phyloP scores from a whole-genome alignment of 2,329 filamentous ascomycete species.

The Exophiala viscosa region DNA sequence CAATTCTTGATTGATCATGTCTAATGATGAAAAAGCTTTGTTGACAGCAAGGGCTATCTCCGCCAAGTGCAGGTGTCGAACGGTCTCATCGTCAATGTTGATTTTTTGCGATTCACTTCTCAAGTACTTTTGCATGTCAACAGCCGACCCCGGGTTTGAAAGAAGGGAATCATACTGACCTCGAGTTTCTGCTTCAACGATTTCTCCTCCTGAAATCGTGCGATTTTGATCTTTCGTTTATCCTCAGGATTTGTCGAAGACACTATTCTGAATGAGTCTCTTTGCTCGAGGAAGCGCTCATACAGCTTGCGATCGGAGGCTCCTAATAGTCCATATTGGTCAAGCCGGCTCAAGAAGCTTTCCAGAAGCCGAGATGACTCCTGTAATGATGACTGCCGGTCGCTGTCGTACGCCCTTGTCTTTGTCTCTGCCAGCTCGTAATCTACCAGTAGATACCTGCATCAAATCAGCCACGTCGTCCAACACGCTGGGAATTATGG shows the following conservation, averaged over 20 bases:
- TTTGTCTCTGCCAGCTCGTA: conserved; percentile 77
- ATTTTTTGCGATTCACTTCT: conserved; percentile 20
- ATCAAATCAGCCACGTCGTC: conserved; percentile 5
- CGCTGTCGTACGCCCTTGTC: conserved; percentile 60
- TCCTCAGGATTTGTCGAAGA: conserved; percentile 63
- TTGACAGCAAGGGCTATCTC: conserved; percentile 71
- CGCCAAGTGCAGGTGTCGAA: conserved; percentile 73
- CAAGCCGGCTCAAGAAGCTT: conserved; percentile 69
- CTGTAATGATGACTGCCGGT: conserved; percentile 62
- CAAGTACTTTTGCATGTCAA: conserved; percentile 18
- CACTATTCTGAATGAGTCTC: conserved; percentile 68
- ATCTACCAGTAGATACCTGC: conserved; percentile 69
- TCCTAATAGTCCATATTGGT: conserved; percentile 72
- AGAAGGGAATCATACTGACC: conserved; percentile 44
- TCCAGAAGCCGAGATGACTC: conserved; percentile 70
- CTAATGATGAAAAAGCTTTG: conserved; percentile 79
- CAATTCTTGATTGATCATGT: conserved; percentile 78
- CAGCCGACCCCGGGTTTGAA: neutral
- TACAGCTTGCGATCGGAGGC: conserved; percentile 64
- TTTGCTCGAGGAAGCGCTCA: conserved; percentile 68
- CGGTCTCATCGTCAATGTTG: conserved; percentile 69
- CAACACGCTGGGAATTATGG: neutral
- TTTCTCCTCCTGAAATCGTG: conserved; percentile 79
- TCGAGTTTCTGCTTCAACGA: conserved; percentile 79
- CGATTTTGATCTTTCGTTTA: conserved; percentile 78